Evolutionary conservation across 148 eudicot genomes (phyloP).

Genomic region (Chenopodium berlandieri): DNA sequence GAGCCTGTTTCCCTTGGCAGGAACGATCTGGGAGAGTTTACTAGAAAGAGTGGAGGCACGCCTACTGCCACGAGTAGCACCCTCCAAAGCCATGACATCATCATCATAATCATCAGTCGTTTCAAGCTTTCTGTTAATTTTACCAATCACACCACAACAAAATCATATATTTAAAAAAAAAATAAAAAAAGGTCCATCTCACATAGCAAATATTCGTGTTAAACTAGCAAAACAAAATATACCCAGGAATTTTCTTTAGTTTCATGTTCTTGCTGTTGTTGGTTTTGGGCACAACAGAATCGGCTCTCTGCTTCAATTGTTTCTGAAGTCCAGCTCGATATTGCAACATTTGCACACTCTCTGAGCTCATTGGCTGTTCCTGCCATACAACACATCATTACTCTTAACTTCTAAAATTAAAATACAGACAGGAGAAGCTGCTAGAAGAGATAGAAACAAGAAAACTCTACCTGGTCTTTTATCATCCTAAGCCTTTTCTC

Average conservation of each 20-base stretch:
- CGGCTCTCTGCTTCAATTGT: slow-evolving; percentile 71
- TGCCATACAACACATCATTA: slow-evolving; percentile 32
- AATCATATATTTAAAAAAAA: neutral
- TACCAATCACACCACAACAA: slow-evolving; percentile 7
- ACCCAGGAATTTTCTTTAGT: slow-evolving; percentile 54
- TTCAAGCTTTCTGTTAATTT: slow-evolving; percentile 58
- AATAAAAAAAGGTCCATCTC: neutral
- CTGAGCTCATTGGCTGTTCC: slow-evolving; percentile 55
- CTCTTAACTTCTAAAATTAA: slow-evolving; percentile 7
- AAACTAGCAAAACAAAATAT: slow-evolving; percentile 12
- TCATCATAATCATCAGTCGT: slow-evolving; percentile 87
- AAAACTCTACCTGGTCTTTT: slow-evolving; percentile 33
- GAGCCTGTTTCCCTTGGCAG: slow-evolving; percentile 37
- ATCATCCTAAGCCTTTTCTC: slow-evolving; percentile 33
- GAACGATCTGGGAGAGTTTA: slow-evolving; percentile 47
- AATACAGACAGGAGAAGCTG: neutral
- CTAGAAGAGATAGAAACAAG: neutral
- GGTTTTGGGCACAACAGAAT: slow-evolving; percentile 42
- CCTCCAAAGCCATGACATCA: slow-evolving; percentile 51
- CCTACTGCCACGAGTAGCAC: slow-evolving; percentile 32
- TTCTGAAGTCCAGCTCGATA: slow-evolving; percentile 79
- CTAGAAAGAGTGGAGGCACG: slow-evolving; percentile 29
- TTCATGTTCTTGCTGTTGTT: slow-evolving; percentile 35
- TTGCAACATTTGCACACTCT: slow-evolving; percentile 85
- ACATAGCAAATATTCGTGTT: slow-evolving; percentile 1